A percentile compares a stretch with the other conserved stretches of the same genome.
These are phyloP conservation scores for Phytophthora pinifolia DNA, from an alignment of 352 stramenopile genomes.

Conservation along the genomic window DNA sequence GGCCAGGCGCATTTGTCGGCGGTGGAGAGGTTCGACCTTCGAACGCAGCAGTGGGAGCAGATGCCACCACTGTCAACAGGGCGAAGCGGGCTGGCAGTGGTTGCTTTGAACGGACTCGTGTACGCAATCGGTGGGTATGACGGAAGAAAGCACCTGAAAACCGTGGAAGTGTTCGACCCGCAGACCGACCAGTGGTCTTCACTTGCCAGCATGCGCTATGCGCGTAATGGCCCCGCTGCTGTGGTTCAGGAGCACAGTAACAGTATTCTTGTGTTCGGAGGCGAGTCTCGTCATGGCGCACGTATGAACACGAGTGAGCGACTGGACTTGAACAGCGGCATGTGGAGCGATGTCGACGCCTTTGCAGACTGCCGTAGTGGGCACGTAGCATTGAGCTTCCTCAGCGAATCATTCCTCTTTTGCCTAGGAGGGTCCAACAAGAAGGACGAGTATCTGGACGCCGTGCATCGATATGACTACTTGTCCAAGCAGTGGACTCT, in stretches of 20 bases:
- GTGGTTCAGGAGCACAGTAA: slow-evolving; percentile 49
- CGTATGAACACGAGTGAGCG: slow-evolving; percentile 66
- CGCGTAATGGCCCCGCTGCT: slow-evolving; percentile 61
- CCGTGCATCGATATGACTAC: slow-evolving; percentile 65
- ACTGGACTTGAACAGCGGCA: slow-evolving; percentile 39
- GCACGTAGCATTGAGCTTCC: slow-evolving; percentile 58
- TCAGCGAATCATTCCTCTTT: slow-evolving; percentile 72
- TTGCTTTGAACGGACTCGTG: slow-evolving; percentile 44
- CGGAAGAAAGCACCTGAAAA: slow-evolving; percentile 62
- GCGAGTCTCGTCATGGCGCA: slow-evolving; percentile 62
- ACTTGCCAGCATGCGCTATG: slow-evolving; percentile 50
- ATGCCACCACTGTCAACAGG: slow-evolving; percentile 49
- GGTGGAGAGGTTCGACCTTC: slow-evolving; percentile 58
- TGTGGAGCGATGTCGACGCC: slow-evolving; percentile 52
- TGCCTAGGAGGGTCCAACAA: slow-evolving; percentile 74
- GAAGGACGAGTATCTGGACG: slow-evolving; percentile 73
- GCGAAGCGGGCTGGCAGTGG: slow-evolving; percentile 60
- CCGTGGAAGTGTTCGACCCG: slow-evolving; percentile 63
- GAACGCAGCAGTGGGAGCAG: slow-evolving; percentile 50
- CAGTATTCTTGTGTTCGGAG: slow-evolving; percentile 63
- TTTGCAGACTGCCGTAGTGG: slow-evolving; percentile 70
- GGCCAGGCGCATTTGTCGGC: slow-evolving; percentile 53
- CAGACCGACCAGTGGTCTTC: slow-evolving; percentile 45
- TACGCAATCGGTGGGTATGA: slow-evolving; percentile 76
- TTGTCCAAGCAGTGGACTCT: slow-evolving; percentile 62